Evolutionary conservation across 768 basidiomycete genomes (phyloP).

Genomic region (Mycena indigotica): DNA sequence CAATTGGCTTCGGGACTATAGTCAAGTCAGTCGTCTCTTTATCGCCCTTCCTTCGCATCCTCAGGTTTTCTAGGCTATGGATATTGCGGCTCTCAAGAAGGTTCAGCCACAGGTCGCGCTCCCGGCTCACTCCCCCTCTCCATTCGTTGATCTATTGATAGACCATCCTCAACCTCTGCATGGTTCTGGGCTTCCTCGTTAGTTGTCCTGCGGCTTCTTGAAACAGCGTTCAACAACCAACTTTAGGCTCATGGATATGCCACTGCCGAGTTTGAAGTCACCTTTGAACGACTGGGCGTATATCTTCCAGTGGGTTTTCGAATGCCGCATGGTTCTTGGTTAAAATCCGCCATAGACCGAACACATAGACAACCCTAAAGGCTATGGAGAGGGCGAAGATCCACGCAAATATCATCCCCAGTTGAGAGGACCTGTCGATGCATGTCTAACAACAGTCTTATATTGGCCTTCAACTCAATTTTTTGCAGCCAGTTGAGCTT

Average conservation of each 20-base stretch:
- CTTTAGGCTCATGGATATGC: conserved; percentile 83
- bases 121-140: neutral
- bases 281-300: conserved; percentile 74
- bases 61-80: conserved; percentile 60
- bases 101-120: conserved; percentile 54
- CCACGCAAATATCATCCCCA: conserved; percentile 74
- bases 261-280: conserved; percentile 85
- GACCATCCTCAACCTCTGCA: conserved; percentile 86
- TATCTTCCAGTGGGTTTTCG: conserved; percentile 82
- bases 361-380: conserved; percentile 93
- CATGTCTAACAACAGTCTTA: conserved; percentile 29
- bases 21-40: conserved; percentile 48
- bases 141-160: conserved; percentile 29
- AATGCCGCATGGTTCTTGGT: no score
- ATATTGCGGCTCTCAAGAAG: conserved; percentile 79
- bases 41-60: neutral
- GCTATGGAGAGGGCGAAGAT: conserved; percentile 84
- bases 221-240: neutral
- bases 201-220: conserved; percentile 14
- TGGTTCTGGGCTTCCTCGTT: conserved; percentile 90
- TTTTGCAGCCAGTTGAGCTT: conserved; percentile 67
- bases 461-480: neutral
- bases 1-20: conserved; percentile 90
- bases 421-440: conserved; percentile 82
- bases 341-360: conserved; percentile 50